These are phyloP conservation scores for Anisodus tanguticus DNA, from an alignment of 257 asterid species.

Conservation along the genomic window DNA sequence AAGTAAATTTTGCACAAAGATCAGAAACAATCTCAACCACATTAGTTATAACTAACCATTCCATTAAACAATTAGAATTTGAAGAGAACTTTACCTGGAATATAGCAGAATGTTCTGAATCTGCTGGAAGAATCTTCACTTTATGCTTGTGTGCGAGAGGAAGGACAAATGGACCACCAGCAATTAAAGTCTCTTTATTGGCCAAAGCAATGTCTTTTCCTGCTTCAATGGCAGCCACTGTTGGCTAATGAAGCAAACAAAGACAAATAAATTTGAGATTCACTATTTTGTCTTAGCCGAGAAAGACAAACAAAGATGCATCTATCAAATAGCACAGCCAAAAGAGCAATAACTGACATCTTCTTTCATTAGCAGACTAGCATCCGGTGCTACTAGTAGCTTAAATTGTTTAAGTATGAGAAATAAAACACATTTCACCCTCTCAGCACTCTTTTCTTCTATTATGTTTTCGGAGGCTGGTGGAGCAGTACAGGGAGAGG, in stretches of 20 bases:
- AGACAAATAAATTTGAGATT: conserved; percentile 6
- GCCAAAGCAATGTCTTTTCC: conserved; percentile 99
- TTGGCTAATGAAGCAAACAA: conserved; percentile 57
- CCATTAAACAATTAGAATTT: no score
- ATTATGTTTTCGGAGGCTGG: no score
- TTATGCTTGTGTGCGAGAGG: conserved; percentile 97
- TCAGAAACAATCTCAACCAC: not conserved
- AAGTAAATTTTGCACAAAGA: not conserved
- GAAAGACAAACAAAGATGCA: not conserved
- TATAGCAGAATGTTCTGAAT: conserved; percentile 98
- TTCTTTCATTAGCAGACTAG: not conserved
- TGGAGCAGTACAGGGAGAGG: no score
- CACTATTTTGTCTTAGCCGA: not conserved
- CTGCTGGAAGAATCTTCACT: conserved; percentile 98
- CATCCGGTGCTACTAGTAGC: not conserved
- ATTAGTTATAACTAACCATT: no score
- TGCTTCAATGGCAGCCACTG: conserved; percentile 98
- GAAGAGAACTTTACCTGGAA: conserved; percentile 67
- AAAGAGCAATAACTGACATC: not conserved
- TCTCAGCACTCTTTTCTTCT: not conserved
- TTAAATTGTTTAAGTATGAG: not conserved
- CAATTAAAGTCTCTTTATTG: conserved; percentile 92
- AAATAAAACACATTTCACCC: not conserved
- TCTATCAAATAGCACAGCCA: conserved; percentile 4
- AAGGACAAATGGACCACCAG: conserved; percentile 98